phyloP scores from a whole-genome alignment of 1,284 basidiomycete species.

The Papiliotrema flavescens region DNA sequence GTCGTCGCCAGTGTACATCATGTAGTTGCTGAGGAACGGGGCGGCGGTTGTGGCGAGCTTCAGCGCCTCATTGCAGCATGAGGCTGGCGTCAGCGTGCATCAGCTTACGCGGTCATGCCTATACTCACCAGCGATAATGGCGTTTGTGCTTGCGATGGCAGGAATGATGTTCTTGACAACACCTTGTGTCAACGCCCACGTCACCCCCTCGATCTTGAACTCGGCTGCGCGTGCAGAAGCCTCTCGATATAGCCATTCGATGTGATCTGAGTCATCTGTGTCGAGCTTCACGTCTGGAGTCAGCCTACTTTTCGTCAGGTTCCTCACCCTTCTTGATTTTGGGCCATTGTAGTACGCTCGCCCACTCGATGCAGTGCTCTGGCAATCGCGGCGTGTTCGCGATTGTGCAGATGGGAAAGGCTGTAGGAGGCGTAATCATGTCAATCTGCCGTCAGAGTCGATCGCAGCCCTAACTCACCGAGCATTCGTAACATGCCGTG shows the following conservation, averaged over 20 bases:
- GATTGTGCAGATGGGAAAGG: constrained; percentile 98
- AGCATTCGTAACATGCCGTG: constrained; percentile 97
- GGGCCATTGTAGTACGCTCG: constrained; percentile 98
- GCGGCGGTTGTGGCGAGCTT: constrained; percentile 96
- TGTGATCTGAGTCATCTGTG: constrained; percentile 94
- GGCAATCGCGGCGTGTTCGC: constrained; percentile 97
- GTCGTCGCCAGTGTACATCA: constrained; percentile 90
- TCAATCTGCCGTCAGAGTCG: constrained; percentile 57
- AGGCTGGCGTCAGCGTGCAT: constrained; percentile 57
- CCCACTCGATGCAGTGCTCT: constrained; percentile 99
- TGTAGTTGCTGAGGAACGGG: constrained; percentile 95
- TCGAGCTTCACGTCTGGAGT: constrained; percentile 83
- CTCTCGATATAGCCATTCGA: constrained; percentile 83
- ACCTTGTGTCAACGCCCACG: constrained; percentile 95
- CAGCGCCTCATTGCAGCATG: constrained; percentile 98
- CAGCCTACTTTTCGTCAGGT: background rate
- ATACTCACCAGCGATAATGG: constrained; percentile 80
- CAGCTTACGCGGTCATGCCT: background rate
- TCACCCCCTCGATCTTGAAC: constrained; percentile 96
- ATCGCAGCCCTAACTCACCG: constrained; percentile 42
- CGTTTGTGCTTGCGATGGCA: constrained; percentile 94
- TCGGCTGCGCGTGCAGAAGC: constrained; percentile 79
- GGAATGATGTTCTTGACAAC: constrained; percentile 99
- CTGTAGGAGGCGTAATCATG: constrained; percentile 95
- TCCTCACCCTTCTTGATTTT: constrained; percentile 73